Base-by-base conservation (phyloP, 2,329 filamentous ascomycete species). In the Kalmusia sp. region DNA sequence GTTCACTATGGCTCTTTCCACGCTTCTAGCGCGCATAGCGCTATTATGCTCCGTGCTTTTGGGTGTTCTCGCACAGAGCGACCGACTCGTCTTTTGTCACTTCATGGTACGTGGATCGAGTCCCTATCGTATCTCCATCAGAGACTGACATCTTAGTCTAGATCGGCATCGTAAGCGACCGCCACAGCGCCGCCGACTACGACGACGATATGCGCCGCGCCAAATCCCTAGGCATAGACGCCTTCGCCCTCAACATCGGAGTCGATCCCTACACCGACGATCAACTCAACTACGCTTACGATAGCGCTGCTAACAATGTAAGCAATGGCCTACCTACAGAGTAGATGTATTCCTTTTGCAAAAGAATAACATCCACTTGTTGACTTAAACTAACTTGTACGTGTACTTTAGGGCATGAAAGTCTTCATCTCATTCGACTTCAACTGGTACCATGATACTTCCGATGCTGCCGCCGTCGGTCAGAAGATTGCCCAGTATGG, bases 241-340 rank as follows among this genome's bases (percentile, higher is more conserved):
- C 65, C 15, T 70, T 70, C 43, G 67, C 66, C 2, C 61, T 70
- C 35, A 69, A 70, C 54, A 65, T 70, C 49, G 66, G 59, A 25
- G 58, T 43, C 0, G 62, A 63, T 24, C 15, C 34, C 1, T 62
- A 60, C 48, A 63, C 58, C 19, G 50, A 57, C 27, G 34, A 41
- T 8, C 65, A 65, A 44, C 59, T 67, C 21, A 55, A 48, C 5
- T 62, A 57, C 39, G 64, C 65, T 2, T 67, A 66, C 45, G 61
- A 61, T 6, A 61, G 62, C 6, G 61, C 63, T 2, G 61, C 55
- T 30, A 57, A 51, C 45, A 62, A 65, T 31, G n/a, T n/a, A n/a
- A n/a, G n/a, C n/a, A n/a, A n/a, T n/a, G n/a, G n/a, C n/a, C n/a
- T n/a, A n/a, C n/a, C n/a, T n/a, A n/a, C n/a, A n/a, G n/a, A n/a